Evolutionary conservation across 202 grass and related monocot genomes (phyloP), one percentile per base, ranked within the genome.

Genomic region (Schoenoplectus tabernaemontani): DNA sequence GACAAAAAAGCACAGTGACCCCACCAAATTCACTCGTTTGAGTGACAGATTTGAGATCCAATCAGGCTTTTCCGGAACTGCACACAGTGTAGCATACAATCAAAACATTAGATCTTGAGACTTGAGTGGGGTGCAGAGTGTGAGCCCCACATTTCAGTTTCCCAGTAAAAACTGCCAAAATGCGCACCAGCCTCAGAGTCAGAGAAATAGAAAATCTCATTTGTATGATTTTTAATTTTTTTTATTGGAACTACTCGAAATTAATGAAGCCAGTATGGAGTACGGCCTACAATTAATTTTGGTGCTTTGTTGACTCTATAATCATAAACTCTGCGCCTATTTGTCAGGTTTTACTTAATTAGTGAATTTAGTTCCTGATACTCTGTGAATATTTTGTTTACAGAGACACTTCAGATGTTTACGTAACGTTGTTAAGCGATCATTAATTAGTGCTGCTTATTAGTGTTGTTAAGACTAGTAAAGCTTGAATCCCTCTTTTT

Each of bases 341-440:
- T 42, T 69, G n/a, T 69, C 64, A 44, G 64, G 38, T 23, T 69
- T 69, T 43, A 43, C 38, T 69, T 22, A 42, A 42, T 42, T n/a
- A n/a, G n/a, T n/a, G n/a, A n/a, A n/a, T n/a, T 68, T 43, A 11
- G 0, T 68, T 8, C 4, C n/a, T n/a, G n/a, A n/a, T n/a, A n/a
- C n/a, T n/a, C n/a, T n/a, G 3, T 68, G 12, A 38, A 17, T 20
- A 66, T n/a, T 36, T 3, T 67, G 3, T 64, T 37, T 23, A 9
- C 39, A 76, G 71, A 78, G 24, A 77, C n/a, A 57, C 59, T 77
- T 77, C 51, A 77, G 50, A 51, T 77, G 43, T 20, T 76, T 54
- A 16, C 36, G 15, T 39, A 39, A 66, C n/a, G n/a, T 66, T 65
- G 33, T 65, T 65, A 34, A 38, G 33, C 5, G 62, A 5, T 38